Base-by-base conservation (phyloP, 208 protist genomes). In the Crithidia brevicula region DNA sequence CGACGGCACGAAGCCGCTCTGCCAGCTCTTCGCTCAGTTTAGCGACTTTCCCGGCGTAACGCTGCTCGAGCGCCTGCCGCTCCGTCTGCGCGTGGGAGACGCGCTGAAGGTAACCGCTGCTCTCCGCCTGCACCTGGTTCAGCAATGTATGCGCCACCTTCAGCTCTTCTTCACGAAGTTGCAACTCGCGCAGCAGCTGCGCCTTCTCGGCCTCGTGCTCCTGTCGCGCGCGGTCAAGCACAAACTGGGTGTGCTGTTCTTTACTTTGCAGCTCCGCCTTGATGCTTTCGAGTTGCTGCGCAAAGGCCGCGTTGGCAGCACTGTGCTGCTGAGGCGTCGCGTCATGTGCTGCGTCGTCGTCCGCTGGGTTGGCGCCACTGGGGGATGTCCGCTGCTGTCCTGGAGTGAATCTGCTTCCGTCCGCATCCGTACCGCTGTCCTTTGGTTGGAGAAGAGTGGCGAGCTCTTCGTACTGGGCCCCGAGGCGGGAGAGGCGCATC, bases 141-240 rank as follows among this genome's bases (percentile, higher is more conserved):
- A 90, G 65, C 25, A 94, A 73, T 11, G 82, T 73, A 52, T 89
- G 82, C 40, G 83, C 72, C 25, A 90, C 73, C 23, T 65, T 66
- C 15, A 87, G 67, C 60, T 89, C 85, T 46, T 88, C 85, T 43
- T 94, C 83, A 1, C 83, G 82, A 23, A 67, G 70, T 33, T 86
- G 85, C 25, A 88, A 43, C 50, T 94, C 88, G n/a, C 77, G 70
- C 47, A 83, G 45, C n/a, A 74, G 75, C 36, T 78, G 79, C 47
- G 63, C 50, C 30, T 71, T 71, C 56, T 90, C 81, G 16, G 66
- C 50, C 57, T 89, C 76, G 56, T 79, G 71, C 67, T 77, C 68
- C 65, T 75, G 66, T 45, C 49, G 51, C 6, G 72, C 65, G 9
- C 57, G 54, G 50, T 64, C 68, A 25, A 73, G 47, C 34, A 67